These are phyloP conservation scores for Ustilago crameri DNA, from an alignment of 1,284 basidiomycete genomes.

Conservation along the genomic window DNA sequence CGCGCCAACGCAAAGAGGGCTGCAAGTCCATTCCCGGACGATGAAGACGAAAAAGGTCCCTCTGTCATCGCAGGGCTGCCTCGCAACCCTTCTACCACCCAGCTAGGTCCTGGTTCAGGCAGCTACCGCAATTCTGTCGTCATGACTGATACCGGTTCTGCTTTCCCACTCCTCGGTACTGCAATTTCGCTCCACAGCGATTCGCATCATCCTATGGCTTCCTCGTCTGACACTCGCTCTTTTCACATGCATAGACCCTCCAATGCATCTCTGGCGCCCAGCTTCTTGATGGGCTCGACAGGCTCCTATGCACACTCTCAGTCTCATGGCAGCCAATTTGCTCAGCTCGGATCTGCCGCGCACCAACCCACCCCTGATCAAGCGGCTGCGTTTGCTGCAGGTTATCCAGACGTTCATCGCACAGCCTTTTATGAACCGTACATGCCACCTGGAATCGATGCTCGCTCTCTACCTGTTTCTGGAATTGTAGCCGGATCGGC, in stretches of 20 bases:
- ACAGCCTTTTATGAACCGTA: conserved; percentile 29
- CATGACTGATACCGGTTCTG: conserved; percentile 29
- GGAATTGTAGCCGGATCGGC: conserved; percentile 16
- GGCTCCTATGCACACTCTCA: conserved; percentile 30
- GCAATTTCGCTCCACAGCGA: conserved; percentile 17
- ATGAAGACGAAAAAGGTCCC: conserved; percentile 24
- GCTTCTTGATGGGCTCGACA: conserved; percentile 31
- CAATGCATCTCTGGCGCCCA: conserved; percentile 25
- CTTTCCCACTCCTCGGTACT: conserved; percentile 22
- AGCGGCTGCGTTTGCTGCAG: conserved; percentile 9
- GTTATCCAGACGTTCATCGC: conserved; percentile 33
- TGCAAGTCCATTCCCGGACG: conserved; percentile 22
- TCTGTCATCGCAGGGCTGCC: conserved; percentile 33
- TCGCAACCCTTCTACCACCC: conserved; percentile 25
- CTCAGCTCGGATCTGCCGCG: conserved; percentile 8
- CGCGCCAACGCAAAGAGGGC: conserved; percentile 26
- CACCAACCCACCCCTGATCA: conserved; percentile 1
- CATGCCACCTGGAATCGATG: conserved; percentile 22
- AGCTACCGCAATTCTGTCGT: conserved; percentile 27
- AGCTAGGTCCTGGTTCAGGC: conserved; percentile 16
- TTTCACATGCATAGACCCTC: conserved; percentile 27
- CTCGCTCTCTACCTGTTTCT: conserved; percentile 7
- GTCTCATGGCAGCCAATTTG: conserved; percentile 21
- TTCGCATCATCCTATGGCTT: conserved; percentile 9
- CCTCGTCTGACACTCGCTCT: conserved; percentile 16